phyloP scores from a whole-genome alignment of 129 eudicot genomes.

The Smallanthus sonchifolius region DNA sequence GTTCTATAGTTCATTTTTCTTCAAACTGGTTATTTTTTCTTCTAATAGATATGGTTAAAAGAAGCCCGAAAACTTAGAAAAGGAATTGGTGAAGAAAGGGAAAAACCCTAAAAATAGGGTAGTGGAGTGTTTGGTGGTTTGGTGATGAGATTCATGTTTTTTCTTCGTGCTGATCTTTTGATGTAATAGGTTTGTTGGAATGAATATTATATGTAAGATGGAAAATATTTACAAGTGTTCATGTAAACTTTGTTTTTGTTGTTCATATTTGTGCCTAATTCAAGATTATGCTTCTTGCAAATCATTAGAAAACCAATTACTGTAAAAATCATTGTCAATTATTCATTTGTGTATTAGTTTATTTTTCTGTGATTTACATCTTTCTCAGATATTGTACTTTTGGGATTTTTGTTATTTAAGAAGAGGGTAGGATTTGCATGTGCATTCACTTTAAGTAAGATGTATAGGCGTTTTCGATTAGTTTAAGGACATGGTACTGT shows the following conservation, averaged over 20 bases:
- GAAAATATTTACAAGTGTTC: background rate
- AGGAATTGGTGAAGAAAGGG: background rate
- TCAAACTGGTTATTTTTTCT: background rate
- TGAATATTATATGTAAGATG: background rate
- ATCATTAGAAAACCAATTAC: background rate
- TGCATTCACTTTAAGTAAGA: conserved; percentile 6
- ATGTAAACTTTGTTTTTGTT: conserved; percentile 1
- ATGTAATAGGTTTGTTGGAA: background rate
- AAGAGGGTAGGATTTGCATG: conserved; percentile 3
- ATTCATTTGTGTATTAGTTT: background rate
- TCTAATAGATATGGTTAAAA: background rate
- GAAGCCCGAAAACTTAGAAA: background rate
- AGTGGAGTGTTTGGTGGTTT: background rate
- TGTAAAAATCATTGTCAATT: background rate
- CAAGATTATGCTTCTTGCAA: conserved; percentile 6
- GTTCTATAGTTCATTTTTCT: background rate
- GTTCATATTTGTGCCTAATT: background rate
- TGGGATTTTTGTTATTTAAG: background rate
- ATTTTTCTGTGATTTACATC: background rate
- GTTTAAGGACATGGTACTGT: background rate
- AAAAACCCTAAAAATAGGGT: background rate
- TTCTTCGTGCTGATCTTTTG: background rate
- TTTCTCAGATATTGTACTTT: background rate
- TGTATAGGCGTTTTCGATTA: background rate
- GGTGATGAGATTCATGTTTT: background rate